Conservation (phyloP, 169 alveolate species). For the Cryptosporidium baileyi region DNA sequence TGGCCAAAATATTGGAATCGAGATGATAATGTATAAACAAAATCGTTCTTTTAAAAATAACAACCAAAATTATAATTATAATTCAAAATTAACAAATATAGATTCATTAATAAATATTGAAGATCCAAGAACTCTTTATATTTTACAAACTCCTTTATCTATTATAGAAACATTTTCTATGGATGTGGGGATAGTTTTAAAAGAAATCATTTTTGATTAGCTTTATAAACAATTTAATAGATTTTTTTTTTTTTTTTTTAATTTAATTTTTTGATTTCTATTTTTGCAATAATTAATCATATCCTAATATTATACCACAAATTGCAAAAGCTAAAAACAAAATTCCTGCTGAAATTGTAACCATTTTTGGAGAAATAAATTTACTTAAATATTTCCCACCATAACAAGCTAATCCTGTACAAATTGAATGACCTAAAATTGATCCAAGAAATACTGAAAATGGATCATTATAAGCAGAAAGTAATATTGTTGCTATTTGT, state of each 20-base stretch:
- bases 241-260: not conserved
- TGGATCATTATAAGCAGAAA: conserved; percentile 74
- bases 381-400: conserved; percentile 70
- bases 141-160: conserved; percentile 5
- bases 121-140: conserved; percentile 43
- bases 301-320: conserved; percentile 2
- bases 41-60: not conserved
- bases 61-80: not conserved
- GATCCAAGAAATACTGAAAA: conserved; percentile 74
- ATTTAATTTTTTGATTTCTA: not conserved
- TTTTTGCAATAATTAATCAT: not conserved
- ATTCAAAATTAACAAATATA: not conserved
- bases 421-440: conserved; percentile 69
- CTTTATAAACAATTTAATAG: not conserved
- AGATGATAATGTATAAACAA: conserved; percentile 18
- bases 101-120: conserved; percentile 39
- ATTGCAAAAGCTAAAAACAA: conserved; percentile 71
- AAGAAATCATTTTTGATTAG: conserved; percentile 24
- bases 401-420: conserved; percentile 74
- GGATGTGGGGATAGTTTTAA: conserved; percentile 32
- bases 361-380: conserved; percentile 71
- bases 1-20: conserved; percentile 34
- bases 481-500: conserved; percentile 74
- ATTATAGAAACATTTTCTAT: conserved; percentile 56
- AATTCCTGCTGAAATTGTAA: conserved; percentile 75